These are phyloP conservation scores for Vigna mungo DNA, from an alignment of 306 rosid species.

Conservation along the genomic window DNA sequence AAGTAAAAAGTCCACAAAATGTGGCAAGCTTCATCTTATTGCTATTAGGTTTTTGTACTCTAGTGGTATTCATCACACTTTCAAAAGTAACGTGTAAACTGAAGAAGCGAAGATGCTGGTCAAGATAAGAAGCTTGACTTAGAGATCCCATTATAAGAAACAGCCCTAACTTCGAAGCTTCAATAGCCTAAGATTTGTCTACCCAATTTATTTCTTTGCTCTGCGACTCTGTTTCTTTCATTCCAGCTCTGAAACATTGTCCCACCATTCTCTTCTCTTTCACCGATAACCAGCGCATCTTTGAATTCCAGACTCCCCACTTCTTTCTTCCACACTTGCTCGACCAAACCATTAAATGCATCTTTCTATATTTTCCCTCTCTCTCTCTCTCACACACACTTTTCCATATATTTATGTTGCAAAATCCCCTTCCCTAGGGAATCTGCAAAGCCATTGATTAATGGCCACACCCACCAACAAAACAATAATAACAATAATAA, in stretches of 20 bases:
- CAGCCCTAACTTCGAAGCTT: constrained; percentile 53
- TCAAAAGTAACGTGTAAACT: constrained; percentile 48
- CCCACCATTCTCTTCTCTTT: constrained; percentile 66
- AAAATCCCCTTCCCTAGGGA: constrained; percentile 75
- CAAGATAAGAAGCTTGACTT: constrained; percentile 56
- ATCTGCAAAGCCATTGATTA: constrained; percentile 83
- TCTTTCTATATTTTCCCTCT: constrained; percentile 9
- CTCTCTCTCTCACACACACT: constrained; percentile 14
- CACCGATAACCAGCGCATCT: constrained; percentile 58
- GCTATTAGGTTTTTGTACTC: constrained; percentile 27
- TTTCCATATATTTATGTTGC: constrained; percentile 47
- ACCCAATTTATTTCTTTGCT: constrained; percentile 25
- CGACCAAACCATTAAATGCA: constrained; percentile 55
- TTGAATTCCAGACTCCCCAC: constrained; percentile 63
- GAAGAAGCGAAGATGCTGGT: constrained; percentile 54
- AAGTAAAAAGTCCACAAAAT: constrained; percentile 50
- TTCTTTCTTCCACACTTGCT: constrained; percentile 59
- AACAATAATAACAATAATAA: constrained; percentile 46
- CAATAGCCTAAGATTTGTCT: constrained; percentile 18
- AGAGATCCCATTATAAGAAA: constrained; percentile 38
- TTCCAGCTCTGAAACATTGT: constrained; percentile 45
- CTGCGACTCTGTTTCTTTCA: constrained; percentile 33
- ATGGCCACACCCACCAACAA: constrained; percentile 67
- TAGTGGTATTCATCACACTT: constrained; percentile 40
- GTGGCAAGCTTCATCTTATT: constrained; percentile 48